These are phyloP conservation scores for Picochlorum sp. DNA, from an alignment of 139 green algal species.

Conservation along the genomic window DNA sequence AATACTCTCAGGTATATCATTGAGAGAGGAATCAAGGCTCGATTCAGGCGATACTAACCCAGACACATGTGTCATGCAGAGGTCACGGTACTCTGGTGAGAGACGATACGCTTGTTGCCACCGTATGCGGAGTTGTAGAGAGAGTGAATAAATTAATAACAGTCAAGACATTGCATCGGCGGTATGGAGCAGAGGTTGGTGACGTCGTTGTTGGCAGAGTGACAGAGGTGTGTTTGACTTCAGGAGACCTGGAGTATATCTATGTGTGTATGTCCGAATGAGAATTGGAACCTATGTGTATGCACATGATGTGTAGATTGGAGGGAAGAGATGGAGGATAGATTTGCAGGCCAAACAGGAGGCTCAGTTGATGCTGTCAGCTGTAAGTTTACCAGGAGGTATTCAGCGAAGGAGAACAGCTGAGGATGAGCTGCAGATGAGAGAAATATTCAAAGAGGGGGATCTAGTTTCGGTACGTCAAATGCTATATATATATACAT, in stretches of 20 bases:
- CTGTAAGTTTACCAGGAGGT: constrained; percentile 76
- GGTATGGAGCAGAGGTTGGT: constrained; percentile 65
- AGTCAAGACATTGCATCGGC: constrained; percentile 40
- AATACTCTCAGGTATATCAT: not conserved
- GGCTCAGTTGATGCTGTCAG: constrained; percentile 67
- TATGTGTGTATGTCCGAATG: no score
- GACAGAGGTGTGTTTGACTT: constrained; percentile 38
- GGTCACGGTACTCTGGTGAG: constrained; percentile 69
- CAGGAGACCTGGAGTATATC: not conserved
- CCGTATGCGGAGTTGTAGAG: constrained; percentile 58
- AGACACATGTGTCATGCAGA: constrained; percentile 19
- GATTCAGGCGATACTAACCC: no score
- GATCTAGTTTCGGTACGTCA: constrained; percentile 69
- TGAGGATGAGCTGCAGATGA: constrained; percentile 89
- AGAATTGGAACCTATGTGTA: not conserved
- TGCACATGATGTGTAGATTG: constrained; percentile 34
- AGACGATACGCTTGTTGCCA: constrained; percentile 55
- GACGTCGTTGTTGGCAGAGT: constrained; percentile 79
- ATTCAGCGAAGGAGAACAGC: constrained; percentile 66
- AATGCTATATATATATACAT: no score
- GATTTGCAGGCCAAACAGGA: constrained; percentile 60
- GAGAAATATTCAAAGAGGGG: constrained; percentile 64
- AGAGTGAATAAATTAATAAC: constrained; percentile 77
- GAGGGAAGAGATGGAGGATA: constrained; percentile 71
- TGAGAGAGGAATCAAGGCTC: not conserved